phyloP scores from a whole-genome alignment of 1,284 basidiomycete species.

The Vanrija humicola region DNA sequence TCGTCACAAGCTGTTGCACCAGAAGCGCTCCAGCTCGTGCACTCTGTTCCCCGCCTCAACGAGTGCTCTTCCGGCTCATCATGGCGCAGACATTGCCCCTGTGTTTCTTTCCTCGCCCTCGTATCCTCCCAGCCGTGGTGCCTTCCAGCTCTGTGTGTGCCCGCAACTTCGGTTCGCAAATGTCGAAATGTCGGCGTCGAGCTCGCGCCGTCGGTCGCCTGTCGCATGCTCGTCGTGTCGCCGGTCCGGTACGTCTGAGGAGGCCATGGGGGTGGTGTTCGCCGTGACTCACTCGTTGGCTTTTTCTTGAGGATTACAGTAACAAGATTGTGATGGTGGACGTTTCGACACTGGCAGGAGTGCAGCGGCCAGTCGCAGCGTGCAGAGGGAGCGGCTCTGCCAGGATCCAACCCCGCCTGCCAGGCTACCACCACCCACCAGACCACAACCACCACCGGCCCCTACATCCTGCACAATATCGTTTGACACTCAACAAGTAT shows the following conservation, averaged over 20 bases:
- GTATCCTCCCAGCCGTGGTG: neutral
- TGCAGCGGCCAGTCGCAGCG: neutral
- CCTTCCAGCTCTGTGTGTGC: neutral
- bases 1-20: neutral
- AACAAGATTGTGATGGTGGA: conserved; percentile 2
- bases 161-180: neutral
- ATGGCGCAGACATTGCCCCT: conserved; percentile 45
- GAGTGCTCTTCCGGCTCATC: conserved; percentile 14
- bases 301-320: conserved; percentile 17
- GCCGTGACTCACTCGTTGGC: conserved; percentile 17
- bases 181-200: neutral
- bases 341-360: neutral
- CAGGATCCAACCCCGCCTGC: too few species aligned
- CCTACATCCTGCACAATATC: too few species aligned
- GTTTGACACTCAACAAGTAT: too few species aligned
- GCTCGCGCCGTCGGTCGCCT: neutral
- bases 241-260: neutral
- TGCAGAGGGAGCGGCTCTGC: neutral
- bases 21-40: neutral
- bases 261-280: neutral
- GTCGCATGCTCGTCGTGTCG: neutral
- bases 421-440: too few species aligned
- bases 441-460: too few species aligned
- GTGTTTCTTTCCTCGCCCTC: conserved; percentile 39
- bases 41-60: conserved; percentile 12